These are phyloP conservation scores for Lagerstroemia speciosa DNA, from an alignment of 345 rosid genomes.

Conservation along the genomic window DNA sequence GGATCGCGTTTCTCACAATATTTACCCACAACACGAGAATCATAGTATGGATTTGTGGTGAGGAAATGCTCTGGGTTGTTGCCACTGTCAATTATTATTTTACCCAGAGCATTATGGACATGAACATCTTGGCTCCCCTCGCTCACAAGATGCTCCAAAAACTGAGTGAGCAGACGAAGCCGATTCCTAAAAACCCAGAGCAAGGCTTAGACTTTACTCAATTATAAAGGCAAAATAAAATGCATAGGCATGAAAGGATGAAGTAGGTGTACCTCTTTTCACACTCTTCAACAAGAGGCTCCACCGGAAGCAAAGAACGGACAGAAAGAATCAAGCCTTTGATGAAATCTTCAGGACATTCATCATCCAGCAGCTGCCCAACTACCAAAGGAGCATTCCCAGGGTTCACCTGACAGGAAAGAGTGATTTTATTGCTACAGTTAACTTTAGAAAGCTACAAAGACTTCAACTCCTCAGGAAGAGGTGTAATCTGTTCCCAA, in stretches of 20 bases:
- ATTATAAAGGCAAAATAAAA: slow-evolving; percentile 4
- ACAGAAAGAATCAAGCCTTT: slow-evolving; percentile 94
- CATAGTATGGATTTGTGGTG: slow-evolving; percentile 97
- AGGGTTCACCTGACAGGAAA: slow-evolving; percentile 83
- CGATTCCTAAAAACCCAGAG: slow-evolving; percentile 63
- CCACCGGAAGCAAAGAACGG: slow-evolving; percentile 49
- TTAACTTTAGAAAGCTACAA: neutral
- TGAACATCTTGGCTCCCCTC: slow-evolving; percentile 99
- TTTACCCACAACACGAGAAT: slow-evolving; percentile 94
- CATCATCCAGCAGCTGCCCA: slow-evolving; percentile 79
- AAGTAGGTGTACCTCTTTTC: slow-evolving; percentile 31
- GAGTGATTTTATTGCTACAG: neutral
- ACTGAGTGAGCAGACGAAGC: slow-evolving; percentile 97
- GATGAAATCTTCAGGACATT: slow-evolving; percentile 96
- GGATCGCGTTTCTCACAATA: slow-evolving; percentile 99
- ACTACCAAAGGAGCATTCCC: slow-evolving; percentile 97
- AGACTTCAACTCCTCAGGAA: slow-evolving; percentile 11
- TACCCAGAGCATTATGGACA: slow-evolving; percentile 98
- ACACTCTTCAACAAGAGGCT: slow-evolving; percentile 49
- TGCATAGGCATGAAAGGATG: slow-evolving; percentile 32
- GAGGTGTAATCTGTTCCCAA: neutral
- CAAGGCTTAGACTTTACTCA: slow-evolving; percentile 14
- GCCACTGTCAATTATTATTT: slow-evolving; percentile 96
- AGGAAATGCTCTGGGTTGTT: slow-evolving; percentile 99
- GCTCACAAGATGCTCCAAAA: slow-evolving; percentile 97